These are phyloP conservation scores for Magnaporthales sp. DNA, from an alignment of 2,329 filamentous ascomycete genomes.

Conservation along the genomic window DNA sequence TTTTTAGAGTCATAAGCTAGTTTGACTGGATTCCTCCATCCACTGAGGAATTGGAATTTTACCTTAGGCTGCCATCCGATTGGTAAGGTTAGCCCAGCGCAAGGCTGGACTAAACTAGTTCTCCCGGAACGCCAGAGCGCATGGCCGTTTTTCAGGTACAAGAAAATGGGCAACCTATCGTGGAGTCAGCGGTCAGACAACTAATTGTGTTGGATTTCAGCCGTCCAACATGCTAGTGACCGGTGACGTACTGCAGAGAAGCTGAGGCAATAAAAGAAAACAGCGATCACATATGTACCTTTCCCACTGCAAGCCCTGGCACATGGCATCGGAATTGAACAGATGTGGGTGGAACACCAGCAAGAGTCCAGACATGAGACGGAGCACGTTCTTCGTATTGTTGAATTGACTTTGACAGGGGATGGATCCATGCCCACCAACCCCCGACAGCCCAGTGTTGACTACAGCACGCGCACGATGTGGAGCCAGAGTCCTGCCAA, in stretches of 20 bases:
- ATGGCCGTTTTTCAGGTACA: neutral
- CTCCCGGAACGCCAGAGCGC: neutral
- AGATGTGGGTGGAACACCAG: neutral
- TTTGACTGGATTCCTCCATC: too few relatives aligned
- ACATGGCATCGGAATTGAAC: too few relatives aligned
- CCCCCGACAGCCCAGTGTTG: neutral
- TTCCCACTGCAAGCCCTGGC: too few relatives aligned
- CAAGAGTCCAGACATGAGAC: neutral
- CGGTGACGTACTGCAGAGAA: too few relatives aligned
- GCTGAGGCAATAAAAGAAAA: too few relatives aligned
- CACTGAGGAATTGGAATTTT: neutral
- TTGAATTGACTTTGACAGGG: neutral
- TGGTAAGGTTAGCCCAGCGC: neutral
- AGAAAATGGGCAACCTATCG: neutral
- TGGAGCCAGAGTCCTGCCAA: neutral
- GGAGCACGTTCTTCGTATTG: neutral
- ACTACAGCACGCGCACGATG: neutral
- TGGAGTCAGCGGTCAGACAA: neutral
- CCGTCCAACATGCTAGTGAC: too few relatives aligned
- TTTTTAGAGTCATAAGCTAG: too few relatives aligned
- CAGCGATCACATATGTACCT: too few relatives aligned
- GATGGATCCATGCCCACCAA: neutral
- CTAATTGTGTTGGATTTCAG: neutral
- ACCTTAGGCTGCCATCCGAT: neutral
- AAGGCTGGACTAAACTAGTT: neutral